These are phyloP conservation scores for Pseudopithomyces chartarum DNA, from an alignment of 2,329 filamentous ascomycete genomes.

Conservation along the genomic window DNA sequence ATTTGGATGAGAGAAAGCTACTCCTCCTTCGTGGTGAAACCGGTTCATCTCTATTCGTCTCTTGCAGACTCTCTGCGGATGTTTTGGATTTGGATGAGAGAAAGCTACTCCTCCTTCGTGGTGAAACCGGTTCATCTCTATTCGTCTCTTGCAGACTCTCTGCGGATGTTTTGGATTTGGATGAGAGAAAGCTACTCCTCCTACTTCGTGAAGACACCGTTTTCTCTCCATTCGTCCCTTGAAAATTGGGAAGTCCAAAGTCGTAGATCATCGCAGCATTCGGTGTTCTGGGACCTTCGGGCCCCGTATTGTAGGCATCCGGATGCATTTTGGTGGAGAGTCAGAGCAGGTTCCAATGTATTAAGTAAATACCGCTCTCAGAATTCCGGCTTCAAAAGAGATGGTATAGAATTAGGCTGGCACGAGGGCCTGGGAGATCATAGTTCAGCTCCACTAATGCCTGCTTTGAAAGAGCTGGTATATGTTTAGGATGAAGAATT, in stretches of 20 bases:
- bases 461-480: too few species aligned
- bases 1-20: neutral
- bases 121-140: too few species aligned
- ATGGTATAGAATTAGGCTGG: neutral
- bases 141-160: neutral
- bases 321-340: too few species aligned
- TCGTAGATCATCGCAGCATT: neutral
- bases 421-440: neutral
- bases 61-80: neutral
- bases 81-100: neutral
- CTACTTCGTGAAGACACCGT: neutral
- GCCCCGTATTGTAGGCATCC: neutral
- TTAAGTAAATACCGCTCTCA: neutral
- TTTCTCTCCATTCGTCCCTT: neutral
- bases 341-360: neutral
- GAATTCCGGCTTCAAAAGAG: neutral
- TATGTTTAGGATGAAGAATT: too few species aligned
- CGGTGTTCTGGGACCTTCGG: neutral
- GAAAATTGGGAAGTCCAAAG: neutral
- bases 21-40: neutral
- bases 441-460: neutral
- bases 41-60: too few species aligned
- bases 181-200: neutral
- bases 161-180: neutral
- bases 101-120: neutral